These are phyloP conservation scores for Monilinia vaccinii-corymbosi DNA, from an alignment of 2,329 filamentous ascomycete genomes.

Conservation along the genomic window DNA sequence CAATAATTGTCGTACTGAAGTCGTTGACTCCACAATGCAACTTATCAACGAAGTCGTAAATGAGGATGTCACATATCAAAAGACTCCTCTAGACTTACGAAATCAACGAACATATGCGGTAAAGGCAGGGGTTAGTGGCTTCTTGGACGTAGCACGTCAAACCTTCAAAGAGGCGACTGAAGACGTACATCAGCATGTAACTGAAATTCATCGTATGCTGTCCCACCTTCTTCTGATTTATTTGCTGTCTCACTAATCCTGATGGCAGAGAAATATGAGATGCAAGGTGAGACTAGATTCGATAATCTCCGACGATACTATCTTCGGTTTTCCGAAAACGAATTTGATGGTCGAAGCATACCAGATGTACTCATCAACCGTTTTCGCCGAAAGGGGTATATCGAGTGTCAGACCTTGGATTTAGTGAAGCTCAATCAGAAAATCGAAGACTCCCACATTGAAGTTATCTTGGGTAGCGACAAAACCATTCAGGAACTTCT, in stretches of 20 bases:
- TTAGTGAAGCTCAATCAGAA: conserved; percentile 73
- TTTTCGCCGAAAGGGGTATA: conserved; percentile 58
- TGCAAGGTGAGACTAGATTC: conserved; percentile 61
- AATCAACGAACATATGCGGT: conserved; percentile 90
- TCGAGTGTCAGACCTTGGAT: conserved; percentile 82
- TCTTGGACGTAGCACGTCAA: conserved; percentile 80
- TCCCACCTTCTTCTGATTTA: neutral
- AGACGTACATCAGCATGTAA: conserved; percentile 64
- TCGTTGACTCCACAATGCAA: conserved; percentile 49
- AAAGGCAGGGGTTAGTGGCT: conserved; percentile 72
- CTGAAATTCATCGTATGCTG: conserved; percentile 52
- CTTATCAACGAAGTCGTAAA: conserved; percentile 68
- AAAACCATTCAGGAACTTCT: conserved; percentile 64
- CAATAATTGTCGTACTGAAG: conserved; percentile 56
- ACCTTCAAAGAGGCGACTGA: conserved; percentile 83
- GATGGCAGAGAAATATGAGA: conserved; percentile 34
- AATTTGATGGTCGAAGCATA: conserved; percentile 51
- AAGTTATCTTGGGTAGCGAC: conserved; percentile 78
- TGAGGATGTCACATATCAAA: conserved; percentile 69
- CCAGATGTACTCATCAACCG: conserved; percentile 71
- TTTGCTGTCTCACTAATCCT: neutral
- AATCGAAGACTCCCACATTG: conserved; percentile 72
- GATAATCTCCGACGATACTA: conserved; percentile 74
- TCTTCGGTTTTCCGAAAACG: conserved; percentile 53
- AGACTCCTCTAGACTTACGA: conserved; percentile 70